Conservation (phyloP, 768 basidiomycete species). For the Termitomyces sp. region DNA sequence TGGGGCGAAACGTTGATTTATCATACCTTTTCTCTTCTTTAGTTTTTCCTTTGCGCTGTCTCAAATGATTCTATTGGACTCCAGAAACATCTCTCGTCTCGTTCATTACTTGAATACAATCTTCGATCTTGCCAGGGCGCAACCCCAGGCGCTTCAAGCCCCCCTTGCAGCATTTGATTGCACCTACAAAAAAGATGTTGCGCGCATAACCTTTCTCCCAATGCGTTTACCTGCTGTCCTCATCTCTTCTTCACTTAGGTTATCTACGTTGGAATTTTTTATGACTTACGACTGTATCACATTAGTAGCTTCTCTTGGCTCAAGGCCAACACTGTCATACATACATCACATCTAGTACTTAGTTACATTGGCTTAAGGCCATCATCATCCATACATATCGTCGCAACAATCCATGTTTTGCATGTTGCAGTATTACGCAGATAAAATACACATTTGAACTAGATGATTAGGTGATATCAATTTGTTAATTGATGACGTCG, state of each 20-base stretch:
- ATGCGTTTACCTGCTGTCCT: background rate
- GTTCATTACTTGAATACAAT: background rate
- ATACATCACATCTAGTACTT: constrained; percentile 13
- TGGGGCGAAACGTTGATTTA: constrained; percentile 32
- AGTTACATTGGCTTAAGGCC: constrained; percentile 21
- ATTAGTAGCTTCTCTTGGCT: constrained; percentile 19
- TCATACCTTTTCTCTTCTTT: background rate
- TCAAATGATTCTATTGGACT: background rate
- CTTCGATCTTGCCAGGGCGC: background rate
- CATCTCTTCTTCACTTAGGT: background rate
- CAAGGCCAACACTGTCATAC: constrained; percentile 18
- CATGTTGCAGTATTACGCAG: background rate
- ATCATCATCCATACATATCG: constrained; percentile 14
- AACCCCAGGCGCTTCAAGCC: constrained; percentile 3
- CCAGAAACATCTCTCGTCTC: background rate
- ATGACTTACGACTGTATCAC: constrained; percentile 18
- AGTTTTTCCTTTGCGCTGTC: background rate
- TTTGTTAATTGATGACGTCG: background rate
- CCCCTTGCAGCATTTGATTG: background rate
- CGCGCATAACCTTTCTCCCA: constrained; percentile 1
- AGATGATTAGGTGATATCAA: too few species aligned
- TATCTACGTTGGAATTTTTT: constrained; percentile 17
- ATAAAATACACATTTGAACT: background rate
- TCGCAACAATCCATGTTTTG: background rate
- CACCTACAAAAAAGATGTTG: background rate